phyloP scores from a whole-genome alignment of 805 yeast genomes.

The Metschnikowia dekortorum region DNA sequence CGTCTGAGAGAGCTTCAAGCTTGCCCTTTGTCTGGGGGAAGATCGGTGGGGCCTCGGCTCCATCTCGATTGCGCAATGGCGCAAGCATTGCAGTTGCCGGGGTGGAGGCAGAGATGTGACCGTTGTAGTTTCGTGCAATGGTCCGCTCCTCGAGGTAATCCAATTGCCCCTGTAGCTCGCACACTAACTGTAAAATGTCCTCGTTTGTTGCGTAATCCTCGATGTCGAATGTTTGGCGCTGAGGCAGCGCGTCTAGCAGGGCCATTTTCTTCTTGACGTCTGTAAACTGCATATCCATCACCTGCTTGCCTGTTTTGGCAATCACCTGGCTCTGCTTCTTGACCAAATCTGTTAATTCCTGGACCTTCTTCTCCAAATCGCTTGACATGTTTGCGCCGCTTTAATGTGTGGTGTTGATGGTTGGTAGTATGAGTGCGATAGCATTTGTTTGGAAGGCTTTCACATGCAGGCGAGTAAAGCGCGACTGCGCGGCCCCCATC shows the following conservation, averaged over 20 bases:
- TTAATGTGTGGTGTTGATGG: neutral
- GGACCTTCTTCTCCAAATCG: constrained; percentile 35
- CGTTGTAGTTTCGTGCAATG: constrained; percentile 64
- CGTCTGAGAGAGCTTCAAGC: constrained; percentile 44
- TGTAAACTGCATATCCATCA: constrained; percentile 63
- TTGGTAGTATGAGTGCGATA: no score
- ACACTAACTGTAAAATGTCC: constrained; percentile 81
- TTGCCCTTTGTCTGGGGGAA: constrained; percentile 60
- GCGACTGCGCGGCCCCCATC: no score
- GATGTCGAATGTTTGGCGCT: constrained; percentile 32
- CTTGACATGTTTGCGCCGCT: neutral
- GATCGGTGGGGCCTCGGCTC: constrained; percentile 52
- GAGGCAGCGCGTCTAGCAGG: constrained; percentile 12
- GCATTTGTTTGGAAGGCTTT: no score
- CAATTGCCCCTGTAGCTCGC: constrained; percentile 85
- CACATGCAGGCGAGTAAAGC: no score
- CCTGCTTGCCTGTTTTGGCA: constrained; percentile 74
- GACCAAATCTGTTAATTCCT: constrained; percentile 48
- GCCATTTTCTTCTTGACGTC: constrained; percentile 37
- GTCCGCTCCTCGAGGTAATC: constrained; percentile 74
- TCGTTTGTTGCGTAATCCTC: constrained; percentile 71
- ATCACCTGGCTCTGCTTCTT: constrained; percentile 63
- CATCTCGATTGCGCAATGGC: constrained; percentile 74
- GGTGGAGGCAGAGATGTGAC: constrained; percentile 39
- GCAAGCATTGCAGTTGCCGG: constrained; percentile 44